These are phyloP conservation scores for Astragalus glycyphyllos DNA, from an alignment of 306 rosid genomes.

Conservation along the genomic window DNA sequence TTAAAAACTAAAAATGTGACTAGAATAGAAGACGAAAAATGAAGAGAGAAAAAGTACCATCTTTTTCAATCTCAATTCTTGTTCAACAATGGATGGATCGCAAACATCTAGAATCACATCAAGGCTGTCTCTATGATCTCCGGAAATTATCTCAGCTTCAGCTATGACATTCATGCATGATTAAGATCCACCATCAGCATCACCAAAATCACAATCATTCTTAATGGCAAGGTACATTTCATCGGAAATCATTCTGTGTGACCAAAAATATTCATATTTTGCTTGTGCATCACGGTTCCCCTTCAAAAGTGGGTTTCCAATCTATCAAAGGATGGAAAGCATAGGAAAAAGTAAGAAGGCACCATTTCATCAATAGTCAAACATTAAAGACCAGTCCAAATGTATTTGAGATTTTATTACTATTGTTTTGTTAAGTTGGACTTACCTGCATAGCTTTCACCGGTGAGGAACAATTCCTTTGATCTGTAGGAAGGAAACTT, in stretches of 20 bases:
- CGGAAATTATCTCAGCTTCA: constrained; percentile 58
- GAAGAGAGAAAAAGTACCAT: constrained; percentile 52
- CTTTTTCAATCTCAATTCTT: constrained; percentile 75
- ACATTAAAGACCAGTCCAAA: constrained; percentile 17
- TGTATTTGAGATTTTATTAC: not conserved
- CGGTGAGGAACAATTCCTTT: constrained; percentile 75
- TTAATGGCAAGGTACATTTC: constrained; percentile 69
- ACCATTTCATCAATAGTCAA: too few relatives aligned
- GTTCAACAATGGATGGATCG: constrained; percentile 82
- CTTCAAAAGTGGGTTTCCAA: constrained; percentile 91
- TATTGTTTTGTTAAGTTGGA: constrained; percentile 30
- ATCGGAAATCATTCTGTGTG: constrained; percentile 94
- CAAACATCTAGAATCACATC: constrained; percentile 91
- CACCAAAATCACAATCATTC: constrained; percentile 61
- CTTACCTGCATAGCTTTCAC: constrained; percentile 92
- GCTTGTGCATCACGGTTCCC: constrained; percentile 73
- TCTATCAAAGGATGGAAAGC: constrained; percentile 49
- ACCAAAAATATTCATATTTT: constrained; percentile 84
- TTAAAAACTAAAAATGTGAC: not conserved
- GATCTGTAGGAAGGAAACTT: constrained; percentile 79
- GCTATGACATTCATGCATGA: constrained; percentile 60
- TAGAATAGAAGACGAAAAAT: not conserved
- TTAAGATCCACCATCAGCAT: constrained; percentile 56
- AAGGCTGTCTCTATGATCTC: constrained; percentile 61
- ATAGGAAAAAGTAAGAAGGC: constrained; percentile 5